Conservation (phyloP, 306 rosid species). For the Abrus precatorius region DNA sequence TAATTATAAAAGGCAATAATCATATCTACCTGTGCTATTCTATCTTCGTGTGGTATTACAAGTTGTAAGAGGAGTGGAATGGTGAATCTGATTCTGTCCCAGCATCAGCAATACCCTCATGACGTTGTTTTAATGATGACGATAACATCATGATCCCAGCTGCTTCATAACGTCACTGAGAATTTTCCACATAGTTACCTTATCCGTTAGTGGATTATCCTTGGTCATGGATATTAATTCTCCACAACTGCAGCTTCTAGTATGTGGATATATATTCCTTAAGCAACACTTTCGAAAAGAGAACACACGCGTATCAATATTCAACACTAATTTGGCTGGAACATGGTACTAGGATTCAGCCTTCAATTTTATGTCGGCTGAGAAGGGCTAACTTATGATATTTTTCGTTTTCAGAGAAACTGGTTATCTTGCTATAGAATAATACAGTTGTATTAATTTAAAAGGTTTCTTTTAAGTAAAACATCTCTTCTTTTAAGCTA, state of each 20-base stretch:
- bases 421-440: too few species aligned
- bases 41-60: too few species aligned
- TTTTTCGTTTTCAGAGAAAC: too few species aligned
- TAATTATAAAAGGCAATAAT: neutral
- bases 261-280: neutral
- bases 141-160: neutral
- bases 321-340: too few species aligned
- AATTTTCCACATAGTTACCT: neutral
- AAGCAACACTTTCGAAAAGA: neutral
- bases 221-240: too few species aligned
- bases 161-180: neutral
- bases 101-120: neutral
- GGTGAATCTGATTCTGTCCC: neutral
- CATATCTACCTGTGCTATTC: too few species aligned
- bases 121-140: neutral
- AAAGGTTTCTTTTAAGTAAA: too few species aligned
- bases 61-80: neutral
- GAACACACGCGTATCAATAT: neutral
- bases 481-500: too few species aligned
- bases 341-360: too few species aligned
- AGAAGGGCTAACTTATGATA: too few species aligned
- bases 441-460: too few species aligned
- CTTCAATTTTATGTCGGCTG: too few species aligned
- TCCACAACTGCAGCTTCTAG: neutral
- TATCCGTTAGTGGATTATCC: neutral